A percentile compares a stretch with the other conserved stretches of the same genome.
Conservation (phyloP, 2,329 filamentous ascomycete genomes). For the Zymoseptoria passerinii region DNA sequence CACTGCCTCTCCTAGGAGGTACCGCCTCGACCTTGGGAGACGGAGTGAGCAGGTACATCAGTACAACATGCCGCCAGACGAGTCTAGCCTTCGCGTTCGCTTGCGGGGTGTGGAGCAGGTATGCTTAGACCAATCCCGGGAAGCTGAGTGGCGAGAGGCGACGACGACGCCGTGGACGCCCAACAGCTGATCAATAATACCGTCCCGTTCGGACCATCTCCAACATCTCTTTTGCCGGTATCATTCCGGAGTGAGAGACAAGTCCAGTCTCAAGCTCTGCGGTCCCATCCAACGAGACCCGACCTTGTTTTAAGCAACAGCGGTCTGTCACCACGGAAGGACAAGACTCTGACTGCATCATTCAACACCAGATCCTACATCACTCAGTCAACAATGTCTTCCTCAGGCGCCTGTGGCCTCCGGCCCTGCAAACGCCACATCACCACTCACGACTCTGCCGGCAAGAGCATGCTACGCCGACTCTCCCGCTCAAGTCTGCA, state of each 20-base stretch:
- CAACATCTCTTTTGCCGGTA: neutral
- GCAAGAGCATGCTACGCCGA: conserved; percentile 16
- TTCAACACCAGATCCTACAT: neutral
- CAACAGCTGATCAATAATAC: neutral
- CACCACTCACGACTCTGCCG: conserved; percentile 14
- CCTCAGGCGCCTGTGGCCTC: conserved; percentile 7
- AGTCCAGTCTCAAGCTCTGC: neutral
- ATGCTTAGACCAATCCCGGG: neutral
- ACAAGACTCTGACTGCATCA: neutral
- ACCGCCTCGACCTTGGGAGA: neutral
- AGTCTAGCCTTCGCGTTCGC: neutral
- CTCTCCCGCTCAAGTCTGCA: conserved; percentile 14
- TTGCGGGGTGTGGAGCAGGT: neutral
- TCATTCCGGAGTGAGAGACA: neutral
- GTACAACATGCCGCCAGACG: neutral
- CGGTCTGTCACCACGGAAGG: neutral
- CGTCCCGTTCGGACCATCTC: neutral
- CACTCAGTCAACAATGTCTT: conserved; percentile 2
- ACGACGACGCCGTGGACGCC: neutral
- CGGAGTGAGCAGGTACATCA: neutral
- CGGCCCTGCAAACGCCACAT: conserved; percentile 19
- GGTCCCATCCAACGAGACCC: neutral
- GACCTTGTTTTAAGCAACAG: neutral
- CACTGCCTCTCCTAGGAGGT: neutral
- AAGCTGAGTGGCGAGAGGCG: neutral